Evolutionary conservation across 2,329 filamentous ascomycete species (phyloP).

Genomic region (Shiraia bambusicola): DNA sequence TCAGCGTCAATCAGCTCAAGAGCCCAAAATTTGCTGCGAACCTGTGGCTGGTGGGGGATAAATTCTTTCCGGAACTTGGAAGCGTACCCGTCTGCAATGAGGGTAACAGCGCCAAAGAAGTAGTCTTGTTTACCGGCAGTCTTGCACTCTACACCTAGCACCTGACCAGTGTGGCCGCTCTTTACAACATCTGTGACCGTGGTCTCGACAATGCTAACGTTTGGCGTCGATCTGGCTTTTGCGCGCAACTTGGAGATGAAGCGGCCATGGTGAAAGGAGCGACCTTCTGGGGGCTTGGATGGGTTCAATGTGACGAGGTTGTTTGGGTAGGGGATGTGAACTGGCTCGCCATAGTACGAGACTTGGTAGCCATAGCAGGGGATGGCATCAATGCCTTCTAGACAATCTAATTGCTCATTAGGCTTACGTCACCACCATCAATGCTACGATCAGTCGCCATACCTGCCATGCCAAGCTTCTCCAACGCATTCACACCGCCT

Average conservation of each 20-base stretch:
- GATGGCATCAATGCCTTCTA: constrained; percentile 87
- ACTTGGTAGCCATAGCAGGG: constrained; percentile 84
- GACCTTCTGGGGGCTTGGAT: constrained; percentile 61
- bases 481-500: constrained; percentile 79
- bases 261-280: constrained; percentile 89
- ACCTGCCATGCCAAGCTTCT: constrained; percentile 71
- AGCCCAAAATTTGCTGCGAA: constrained; percentile 88
- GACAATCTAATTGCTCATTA: constrained; percentile 57
- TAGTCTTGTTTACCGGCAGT: constrained; percentile 67
- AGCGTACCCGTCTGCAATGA: constrained; percentile 88
- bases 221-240: constrained; percentile 72
- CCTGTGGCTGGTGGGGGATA: constrained; percentile 65
- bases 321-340: constrained; percentile 76
- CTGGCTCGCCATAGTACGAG: constrained; percentile 72
- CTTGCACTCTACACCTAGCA: constrained; percentile 78
- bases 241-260: constrained; percentile 82
- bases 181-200: constrained; percentile 76
- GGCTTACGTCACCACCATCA: neutral
- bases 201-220: constrained; percentile 89
- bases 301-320: constrained; percentile 48
- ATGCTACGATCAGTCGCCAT: constrained; percentile 3
- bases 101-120: constrained; percentile 86
- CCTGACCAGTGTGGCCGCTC: constrained; percentile 66
- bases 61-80: constrained; percentile 87
- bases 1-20: constrained; percentile 87